phyloP scores from a whole-genome alignment of 2,329 filamentous ascomycete species.

The Trichoderma aggressivum region DNA sequence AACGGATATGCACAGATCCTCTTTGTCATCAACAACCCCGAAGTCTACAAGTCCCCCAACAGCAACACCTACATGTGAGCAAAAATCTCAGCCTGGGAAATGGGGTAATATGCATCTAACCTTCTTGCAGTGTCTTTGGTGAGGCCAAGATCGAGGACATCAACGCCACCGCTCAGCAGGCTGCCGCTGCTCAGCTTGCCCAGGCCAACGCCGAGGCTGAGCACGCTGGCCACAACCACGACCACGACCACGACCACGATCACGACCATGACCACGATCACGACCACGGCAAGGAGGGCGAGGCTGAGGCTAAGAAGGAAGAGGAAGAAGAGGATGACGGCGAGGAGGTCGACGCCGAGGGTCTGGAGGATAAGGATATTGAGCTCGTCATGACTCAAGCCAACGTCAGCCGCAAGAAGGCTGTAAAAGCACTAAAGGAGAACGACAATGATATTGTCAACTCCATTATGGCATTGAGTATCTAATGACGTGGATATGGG shows the following conservation, averaged over 20 bases:
- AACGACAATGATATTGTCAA: slow-evolving; percentile 99
- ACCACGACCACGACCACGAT: slow-evolving; percentile 27
- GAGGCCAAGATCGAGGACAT: slow-evolving; percentile 99
- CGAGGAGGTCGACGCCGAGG: slow-evolving; percentile 91
- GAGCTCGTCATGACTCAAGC: slow-evolving; percentile 99
- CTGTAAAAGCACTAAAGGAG: slow-evolving; percentile 96
- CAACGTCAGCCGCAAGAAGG: slow-evolving; percentile 95
- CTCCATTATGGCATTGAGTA: slow-evolving; percentile 98
- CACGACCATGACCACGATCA: slow-evolving; percentile 7
- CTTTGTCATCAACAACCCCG: slow-evolving; percentile 99
- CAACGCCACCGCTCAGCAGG: slow-evolving; percentile 96
- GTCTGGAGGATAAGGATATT: slow-evolving; percentile 98
- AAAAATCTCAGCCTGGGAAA: not conserved
- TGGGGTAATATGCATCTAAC: slow-evolving; percentile 12
- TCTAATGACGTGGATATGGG: slow-evolving; percentile 46
- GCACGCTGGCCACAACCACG: slow-evolving; percentile 70
- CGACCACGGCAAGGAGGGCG: slow-evolving; percentile 61
- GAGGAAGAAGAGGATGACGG: slow-evolving; percentile 82
- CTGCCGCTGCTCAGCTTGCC: slow-evolving; percentile 82
- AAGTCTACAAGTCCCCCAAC: slow-evolving; percentile 98
- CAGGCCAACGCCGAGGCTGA: slow-evolving; percentile 63
- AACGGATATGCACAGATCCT: slow-evolving; percentile 65
- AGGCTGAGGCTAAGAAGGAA: slow-evolving; percentile 66
- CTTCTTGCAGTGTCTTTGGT: slow-evolving; percentile 77
- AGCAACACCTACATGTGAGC: slow-evolving; percentile 99